Base-by-base conservation (phyloP, 2,329 filamentous ascomycete genomes). In the Talaromyces amestolkiae region DNA sequence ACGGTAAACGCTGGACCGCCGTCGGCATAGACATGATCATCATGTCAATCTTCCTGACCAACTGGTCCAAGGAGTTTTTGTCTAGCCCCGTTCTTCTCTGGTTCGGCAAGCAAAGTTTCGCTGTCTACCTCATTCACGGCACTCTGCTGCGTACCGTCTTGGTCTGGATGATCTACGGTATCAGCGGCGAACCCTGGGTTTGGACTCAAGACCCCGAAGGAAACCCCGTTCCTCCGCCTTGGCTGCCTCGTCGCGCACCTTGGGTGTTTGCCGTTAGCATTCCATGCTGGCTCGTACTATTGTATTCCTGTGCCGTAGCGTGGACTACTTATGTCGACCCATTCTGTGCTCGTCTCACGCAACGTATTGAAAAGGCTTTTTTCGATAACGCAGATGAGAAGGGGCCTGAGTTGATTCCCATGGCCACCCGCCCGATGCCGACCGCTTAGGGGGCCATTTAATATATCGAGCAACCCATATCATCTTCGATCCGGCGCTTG, bases 81-180 rank as follows among this genome's bases (percentile, higher is more conserved):
- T 82, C 82, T 4, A 83, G 82, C 72, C 78, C 79, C 33, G 68
- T 82, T 2, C 80, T 85, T 41, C 80, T 84, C 66, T 85, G 82
- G 82, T 75, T 85, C 3, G 84, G 84, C n/a, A 79, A 80, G 66
- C 83, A 84, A 72, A 83, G 81, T 62, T 85, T 85, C 66, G 83
- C 84, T 27, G 83, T 86, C 4, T 86, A 86, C 69, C 79, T 86
- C 13, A 77, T 81, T 10, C 84, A 86, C 71, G 83, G 84, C 56
- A 85, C 83, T 0, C 77, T 86, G 17, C 72, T 86, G 54, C 81
- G 83, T 22, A 82, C 81, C 1, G 78, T 84, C 1, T 78, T 83
- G 24, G 79, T 79, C 45, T 83, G 84, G 77, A 79, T 85, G 72
- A 78, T 85, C 7, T 85, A 85, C 68, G 83, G 83, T 39, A 82